These are phyloP conservation scores for Taphrina communis DNA, from an alignment of 1,139 yeast species.

Conservation along the genomic window DNA sequence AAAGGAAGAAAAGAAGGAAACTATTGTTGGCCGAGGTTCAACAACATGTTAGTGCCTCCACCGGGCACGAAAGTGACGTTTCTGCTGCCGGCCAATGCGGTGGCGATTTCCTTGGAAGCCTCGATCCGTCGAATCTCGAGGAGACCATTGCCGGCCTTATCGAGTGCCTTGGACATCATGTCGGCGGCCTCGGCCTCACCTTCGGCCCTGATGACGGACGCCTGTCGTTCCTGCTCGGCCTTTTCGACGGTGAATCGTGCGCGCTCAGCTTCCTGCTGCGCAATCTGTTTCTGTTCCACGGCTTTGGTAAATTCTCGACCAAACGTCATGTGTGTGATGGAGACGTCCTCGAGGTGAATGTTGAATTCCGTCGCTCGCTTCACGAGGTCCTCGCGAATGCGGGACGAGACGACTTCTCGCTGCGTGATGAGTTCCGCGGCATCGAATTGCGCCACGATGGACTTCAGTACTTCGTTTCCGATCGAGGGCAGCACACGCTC, in stretches of 20 bases:
- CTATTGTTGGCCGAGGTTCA: conserved; percentile 34
- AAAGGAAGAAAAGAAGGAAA: too few relatives aligned
- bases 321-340: conserved; percentile 97
- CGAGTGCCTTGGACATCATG: conserved; percentile 87
- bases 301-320: conserved; percentile 98
- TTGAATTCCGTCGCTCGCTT: conserved; percentile 86
- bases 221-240: conserved; percentile 97
- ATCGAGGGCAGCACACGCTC: conserved; percentile 97
- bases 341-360: conserved; percentile 92
- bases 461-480: conserved; percentile 92
- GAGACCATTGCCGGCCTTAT: conserved; percentile 95
- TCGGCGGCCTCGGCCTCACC: conserved; percentile 99
- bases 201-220: conserved; percentile 93
- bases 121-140: conserved; percentile 93
- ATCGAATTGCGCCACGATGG: conserved; percentile 96
- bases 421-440: conserved; percentile 98
- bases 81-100: conserved; percentile 78
- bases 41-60: conserved; percentile 40
- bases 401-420: conserved; percentile 90
- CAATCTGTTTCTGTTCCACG: conserved; percentile 98
- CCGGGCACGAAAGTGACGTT: conserved; percentile 90
- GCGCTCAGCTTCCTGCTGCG: conserved; percentile 98
- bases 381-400: conserved; percentile 85
- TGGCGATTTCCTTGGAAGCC: conserved; percentile 94
- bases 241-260: conserved; percentile 92